Base-by-base conservation (phyloP, 352 stramenopile species). In the Globisporangium nodosum region DNA sequence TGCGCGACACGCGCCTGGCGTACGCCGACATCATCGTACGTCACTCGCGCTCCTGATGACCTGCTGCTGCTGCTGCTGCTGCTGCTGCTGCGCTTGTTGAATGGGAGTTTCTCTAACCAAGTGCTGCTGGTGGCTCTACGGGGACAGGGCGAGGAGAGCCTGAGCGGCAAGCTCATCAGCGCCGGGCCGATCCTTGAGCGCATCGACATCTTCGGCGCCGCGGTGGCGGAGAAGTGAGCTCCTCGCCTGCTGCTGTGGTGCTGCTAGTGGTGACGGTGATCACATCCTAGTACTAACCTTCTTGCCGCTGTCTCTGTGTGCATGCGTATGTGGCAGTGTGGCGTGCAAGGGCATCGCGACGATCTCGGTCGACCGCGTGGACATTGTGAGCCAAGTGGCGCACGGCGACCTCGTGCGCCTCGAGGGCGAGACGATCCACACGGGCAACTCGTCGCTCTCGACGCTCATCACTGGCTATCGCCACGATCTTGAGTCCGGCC, bases 381-480 rank as follows among this genome's bases (percentile, higher is more conserved):
- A 86, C 51, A 80, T 86, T 51, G 77, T 73, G 49, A 81, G 74
- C 58, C 78, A 81, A 47, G 79, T 88, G 50, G 75, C 74, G 9
- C 74, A 88, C 20, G 76, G 78, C 12, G 78, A 87, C 54, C 70
- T 87, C 47, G 70, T 89, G 24, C 75, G 79, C 8, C 66, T 89
- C 0, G 79, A 87, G 64, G 79, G 76, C 27, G 73, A 90, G 49
- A 71, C 84, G 39, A 74, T 90, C 49, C 73, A 73, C 65, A 83
- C 77, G 0, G 76, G 79, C n/a, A 68, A 70, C 16, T 84, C 75
- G 33, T 87, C 77, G 3, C 53, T 85, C 47, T 68, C 79, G 6
- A 73, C 86, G 24, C 73, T 88, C 54, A 72, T 90, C 60, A 87
- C 75, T 12, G 77, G 77, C 13, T 88, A 86, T 56, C 77, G 79